phyloP scores from a whole-genome alignment of 352 stramenopile species.

The Phytophthora macrochlamydospora region DNA sequence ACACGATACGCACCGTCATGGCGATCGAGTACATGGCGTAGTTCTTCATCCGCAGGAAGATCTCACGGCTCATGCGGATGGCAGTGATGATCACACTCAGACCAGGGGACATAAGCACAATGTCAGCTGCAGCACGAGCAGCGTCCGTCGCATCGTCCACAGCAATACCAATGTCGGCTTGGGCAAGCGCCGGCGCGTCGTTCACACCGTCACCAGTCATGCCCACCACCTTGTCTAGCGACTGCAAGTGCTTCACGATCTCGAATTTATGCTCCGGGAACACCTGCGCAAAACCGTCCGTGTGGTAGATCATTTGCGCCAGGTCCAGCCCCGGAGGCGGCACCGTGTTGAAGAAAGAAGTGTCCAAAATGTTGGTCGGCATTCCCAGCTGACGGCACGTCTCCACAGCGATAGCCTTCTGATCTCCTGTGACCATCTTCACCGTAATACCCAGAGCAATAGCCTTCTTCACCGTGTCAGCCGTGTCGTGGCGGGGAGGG shows the following conservation, averaged over 20 bases:
- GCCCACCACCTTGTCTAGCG: slow-evolving; percentile 78
- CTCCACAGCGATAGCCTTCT: slow-evolving; percentile 92
- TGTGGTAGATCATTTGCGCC: slow-evolving; percentile 89
- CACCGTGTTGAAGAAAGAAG: slow-evolving; percentile 78
- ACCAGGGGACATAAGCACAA: slow-evolving; percentile 90
- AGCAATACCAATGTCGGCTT: slow-evolving; percentile 93
- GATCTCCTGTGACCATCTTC: slow-evolving; percentile 97
- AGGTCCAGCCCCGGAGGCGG: slow-evolving; percentile 65
- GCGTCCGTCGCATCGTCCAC: slow-evolving; percentile 90
- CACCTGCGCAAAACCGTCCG: slow-evolving; percentile 94
- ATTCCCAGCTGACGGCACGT: slow-evolving; percentile 91
- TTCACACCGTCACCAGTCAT: slow-evolving; percentile 93
- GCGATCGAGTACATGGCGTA: slow-evolving; percentile 93
- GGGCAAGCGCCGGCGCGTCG: slow-evolving; percentile 88
- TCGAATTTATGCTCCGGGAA: slow-evolving; percentile 94
- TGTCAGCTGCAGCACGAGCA: slow-evolving; percentile 87
- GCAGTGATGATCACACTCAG: slow-evolving; percentile 90
- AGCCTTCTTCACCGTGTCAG: slow-evolving; percentile 91
- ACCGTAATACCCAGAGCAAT: slow-evolving; percentile 92
- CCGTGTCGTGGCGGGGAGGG: slow-evolving; percentile 92
- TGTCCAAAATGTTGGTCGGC: slow-evolving; percentile 85
- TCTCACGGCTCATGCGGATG: slow-evolving; percentile 87
- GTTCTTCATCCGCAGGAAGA: slow-evolving; percentile 92
- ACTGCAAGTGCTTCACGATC: slow-evolving; percentile 90
- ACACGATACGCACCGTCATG: slow-evolving; percentile 89